These are phyloP conservation scores for Anisodus acutangulus DNA, from an alignment of 257 asterid species.

Conservation along the genomic window DNA sequence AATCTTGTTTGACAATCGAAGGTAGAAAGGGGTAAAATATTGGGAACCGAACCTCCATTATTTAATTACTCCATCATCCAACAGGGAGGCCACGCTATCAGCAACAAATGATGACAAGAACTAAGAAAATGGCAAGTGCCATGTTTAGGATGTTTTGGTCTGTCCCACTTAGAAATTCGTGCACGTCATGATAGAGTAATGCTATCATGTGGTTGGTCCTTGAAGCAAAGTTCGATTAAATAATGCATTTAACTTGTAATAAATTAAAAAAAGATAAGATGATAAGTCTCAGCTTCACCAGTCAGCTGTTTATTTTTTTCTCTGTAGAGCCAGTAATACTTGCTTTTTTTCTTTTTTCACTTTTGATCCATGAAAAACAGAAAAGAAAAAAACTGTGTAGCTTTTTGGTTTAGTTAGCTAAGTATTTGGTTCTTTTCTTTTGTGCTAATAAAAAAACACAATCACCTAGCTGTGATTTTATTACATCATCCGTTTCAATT, in stretches of 20 bases:
- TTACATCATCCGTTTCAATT: neutral
- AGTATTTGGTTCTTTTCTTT: neutral
- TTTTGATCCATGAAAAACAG: neutral
- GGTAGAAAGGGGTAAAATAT: neutral
- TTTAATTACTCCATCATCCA: neutral
- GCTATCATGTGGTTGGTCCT: conserved; percentile 8
- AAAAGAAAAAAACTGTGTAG: neutral
- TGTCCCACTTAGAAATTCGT: neutral
- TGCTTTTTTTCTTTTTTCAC: neutral
- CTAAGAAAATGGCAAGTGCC: neutral
- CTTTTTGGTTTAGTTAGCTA: neutral
- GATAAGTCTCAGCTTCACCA: neutral
- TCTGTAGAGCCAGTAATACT: neutral
- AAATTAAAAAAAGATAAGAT: neutral
- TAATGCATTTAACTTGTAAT: neutral
- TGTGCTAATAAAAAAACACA: neutral
- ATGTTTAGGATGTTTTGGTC: neutral
- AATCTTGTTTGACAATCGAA: too few species aligned
- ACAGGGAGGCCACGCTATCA: neutral
- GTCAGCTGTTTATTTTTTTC: neutral
- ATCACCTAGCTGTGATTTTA: neutral
- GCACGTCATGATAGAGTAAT: neutral
- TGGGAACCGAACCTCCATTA: neutral
- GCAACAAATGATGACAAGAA: neutral
- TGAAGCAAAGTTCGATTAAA: neutral